Evolutionary conservation across 2,329 filamentous ascomycete genomes (phyloP), one percentile per base, ranked within the genome.

Genomic region (Diaporthe sp.): DNA sequence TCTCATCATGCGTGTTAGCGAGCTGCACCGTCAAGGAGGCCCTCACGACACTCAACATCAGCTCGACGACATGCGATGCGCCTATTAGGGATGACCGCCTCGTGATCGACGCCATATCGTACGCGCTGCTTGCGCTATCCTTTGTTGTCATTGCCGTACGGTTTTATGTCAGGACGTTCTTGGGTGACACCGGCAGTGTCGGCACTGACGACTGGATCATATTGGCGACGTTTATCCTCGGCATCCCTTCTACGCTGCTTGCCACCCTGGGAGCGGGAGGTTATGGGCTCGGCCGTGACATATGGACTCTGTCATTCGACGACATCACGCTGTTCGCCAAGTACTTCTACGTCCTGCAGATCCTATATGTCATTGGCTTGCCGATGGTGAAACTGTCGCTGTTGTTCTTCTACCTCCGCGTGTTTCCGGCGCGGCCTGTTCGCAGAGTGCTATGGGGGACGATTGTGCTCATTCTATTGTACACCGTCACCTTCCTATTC

Each of bases 401-500:
- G 13, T 39, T 77, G 28, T 49, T 77, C 19, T 77, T 77, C 51
- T 77, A 77, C 25, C 60, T 77, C 8, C 73, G 73, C 25, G 58
- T 77, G 17, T 77, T 77, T 37, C 68, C 51, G 3, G 61, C 37
- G 15, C 61, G 39, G 3, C 42, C 37, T 28, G 55, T 75, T 12
- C 73, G 75, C 9, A 25, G 42, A n/a, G 37, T 77, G 19, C 68
- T 77, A 4, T 55, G 53, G 44, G 73, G 46, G 5, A 77, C 75
- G 2, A 49, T 72, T 2, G 61, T 53, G 7, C 67, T 77, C 31
- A 68, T 58, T 3, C 1, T 53, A 0, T 1, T 75, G 10, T 71
- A 57, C 49, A 82, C 82, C 1, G 34, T 82, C 2, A 71, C 79
- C 0, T 87, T 86, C 58, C 71, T 82, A 1, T 71, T 85, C 3